Base-by-base conservation (phyloP, 2,329 filamentous ascomycete genomes). In the Hymenoscyphus linearis region DNA sequence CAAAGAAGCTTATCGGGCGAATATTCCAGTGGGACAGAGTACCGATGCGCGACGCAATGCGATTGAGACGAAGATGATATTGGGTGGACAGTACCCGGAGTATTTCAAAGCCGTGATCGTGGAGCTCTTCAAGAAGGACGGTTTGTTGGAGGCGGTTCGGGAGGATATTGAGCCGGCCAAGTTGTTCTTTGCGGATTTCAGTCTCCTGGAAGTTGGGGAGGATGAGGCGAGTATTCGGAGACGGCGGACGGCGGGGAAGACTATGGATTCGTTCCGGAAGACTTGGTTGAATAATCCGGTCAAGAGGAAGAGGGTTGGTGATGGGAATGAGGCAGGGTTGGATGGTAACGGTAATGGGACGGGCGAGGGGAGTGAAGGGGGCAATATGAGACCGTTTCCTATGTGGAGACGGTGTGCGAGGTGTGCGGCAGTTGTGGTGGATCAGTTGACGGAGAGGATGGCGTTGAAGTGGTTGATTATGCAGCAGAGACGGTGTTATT, bases 391-490 rank as follows among this genome's bases (percentile, higher is more conserved):
- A 53, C 62, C 64, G 34, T 61, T 55, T 13, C 55, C 60, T 13
- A 64, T 66, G 52, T 74, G 72, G 72, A 69, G 71, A 57, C 67
- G 72, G 47, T 74, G 72, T 60, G 70, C 71, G 1, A 67, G 72
- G 57, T 74, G 72, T 61, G 67, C 72, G 13, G 68, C 71, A 18
- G 70, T 72, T 0, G 72, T 73, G 68, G 72, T 73, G 64, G 72
- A 74, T 66, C 66, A 71, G 25, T 56, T 69, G 37, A 68, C 63
- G 35, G 65, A 69, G 55, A 71, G 67, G 52, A 65, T 65, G 22
- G 62, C 67, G n/a, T 59, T 73, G 55, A 70, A 73, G 57, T 74
- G 70, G 71, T 47, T 74, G 60, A 64, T 69, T 54, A 71, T 72
- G 70, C 72, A 74, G 64, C 70, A 72, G 59, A 63, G 71, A 40